Base-by-base conservation (phyloP, 345 rosid genomes). In the Anastatica hierochuntica region DNA sequence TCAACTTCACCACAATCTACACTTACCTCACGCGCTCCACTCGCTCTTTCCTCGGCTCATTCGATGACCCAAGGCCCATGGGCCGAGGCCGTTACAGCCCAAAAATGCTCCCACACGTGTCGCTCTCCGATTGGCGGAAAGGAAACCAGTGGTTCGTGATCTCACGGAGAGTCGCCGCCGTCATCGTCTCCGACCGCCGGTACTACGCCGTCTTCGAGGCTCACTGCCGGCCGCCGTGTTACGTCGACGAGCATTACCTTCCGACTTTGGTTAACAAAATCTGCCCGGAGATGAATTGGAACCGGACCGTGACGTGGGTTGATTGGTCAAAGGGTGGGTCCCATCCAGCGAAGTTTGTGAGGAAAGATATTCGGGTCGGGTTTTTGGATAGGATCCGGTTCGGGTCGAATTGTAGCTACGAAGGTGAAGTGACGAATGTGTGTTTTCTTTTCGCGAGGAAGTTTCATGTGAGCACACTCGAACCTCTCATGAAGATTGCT, bases 371-470 rank as follows among this genome's bases (percentile, higher is more conserved):
- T 8, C 48, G 72, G 2, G 51, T 60, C 46, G 77, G 45, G 48
- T 72, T 76, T 14, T 16, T 76, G 55, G 63, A 76, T 59, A 16
- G 49, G 56, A 49, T 67, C 18, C 72, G 81, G 49, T 50, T 66
- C 14, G 72, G 77, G 36, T 10, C 18, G 19, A 66, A 71, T 7
- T 76, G 77, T 58, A 71, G 59, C 56, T 76, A 66, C 21, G 68
- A 69, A 37, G 81, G 71, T 15, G 53, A 53, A 26, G 21, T 29
- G 43, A 60, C 66, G 3, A 66, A 76, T 5, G 16, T 72, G 19
- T 79, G 81, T 55, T 74, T 57, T 63, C 47, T 69, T 35, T 76
- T 76, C 56, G 84, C 72, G 6, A 63, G 81, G 71, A 79, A 79
- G 58, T 79, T 79, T 62, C 43, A 66, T 64, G 52, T 67, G 29